Evolutionary conservation across 2,329 filamentous ascomycete genomes (phyloP).

Genomic region (Neocucurbitaria cava): DNA sequence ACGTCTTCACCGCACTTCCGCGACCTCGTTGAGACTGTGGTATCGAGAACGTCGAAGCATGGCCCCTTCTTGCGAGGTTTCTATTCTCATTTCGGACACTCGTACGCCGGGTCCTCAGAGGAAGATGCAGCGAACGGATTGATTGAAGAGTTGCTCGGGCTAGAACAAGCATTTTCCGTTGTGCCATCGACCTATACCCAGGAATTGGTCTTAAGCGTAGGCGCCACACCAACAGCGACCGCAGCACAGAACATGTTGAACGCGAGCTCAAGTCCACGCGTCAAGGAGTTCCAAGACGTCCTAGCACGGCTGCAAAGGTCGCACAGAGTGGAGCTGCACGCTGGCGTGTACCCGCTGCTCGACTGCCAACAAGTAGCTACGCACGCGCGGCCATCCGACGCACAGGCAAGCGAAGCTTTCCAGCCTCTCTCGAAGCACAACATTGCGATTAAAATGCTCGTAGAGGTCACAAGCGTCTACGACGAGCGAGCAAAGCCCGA

Average conservation of each 20-base stretch:
- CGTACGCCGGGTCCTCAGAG: conserved; percentile 65
- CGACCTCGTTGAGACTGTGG: conserved; percentile 58
- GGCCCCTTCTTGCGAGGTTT: conserved; percentile 63
- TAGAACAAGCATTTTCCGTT: conserved; percentile 56
- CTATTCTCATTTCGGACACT: conserved; percentile 77
- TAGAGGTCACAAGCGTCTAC: conserved; percentile 75
- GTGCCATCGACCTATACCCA: conserved; percentile 40
- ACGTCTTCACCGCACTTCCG: conserved; percentile 57
- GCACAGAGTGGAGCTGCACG: conserved; percentile 70
- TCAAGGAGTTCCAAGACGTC: conserved; percentile 50
- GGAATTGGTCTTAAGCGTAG: conserved; percentile 69
- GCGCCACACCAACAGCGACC: conserved; percentile 77
- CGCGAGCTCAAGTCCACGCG: conserved; percentile 40
- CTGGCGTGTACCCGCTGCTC: conserved; percentile 76
- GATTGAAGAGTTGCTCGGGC: conserved; percentile 64
- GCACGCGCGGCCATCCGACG: conserved; percentile 60
- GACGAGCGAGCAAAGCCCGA: conserved; percentile 58
- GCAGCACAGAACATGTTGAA: conserved; percentile 65
- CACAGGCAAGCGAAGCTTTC: conserved; percentile 17
- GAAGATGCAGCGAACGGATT: conserved; percentile 67
- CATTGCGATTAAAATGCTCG: conserved; percentile 72
- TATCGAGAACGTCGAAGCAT: conserved; percentile 27
- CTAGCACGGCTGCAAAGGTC: conserved; percentile 47
- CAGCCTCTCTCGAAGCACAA: conserved; percentile 58
- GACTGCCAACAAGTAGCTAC: conserved; percentile 83